A percentile compares a stretch with the other conserved stretches of the same genome.
Evolutionary conservation across 768 basidiomycete genomes (phyloP).

Genomic region (Imleria badia): DNA sequence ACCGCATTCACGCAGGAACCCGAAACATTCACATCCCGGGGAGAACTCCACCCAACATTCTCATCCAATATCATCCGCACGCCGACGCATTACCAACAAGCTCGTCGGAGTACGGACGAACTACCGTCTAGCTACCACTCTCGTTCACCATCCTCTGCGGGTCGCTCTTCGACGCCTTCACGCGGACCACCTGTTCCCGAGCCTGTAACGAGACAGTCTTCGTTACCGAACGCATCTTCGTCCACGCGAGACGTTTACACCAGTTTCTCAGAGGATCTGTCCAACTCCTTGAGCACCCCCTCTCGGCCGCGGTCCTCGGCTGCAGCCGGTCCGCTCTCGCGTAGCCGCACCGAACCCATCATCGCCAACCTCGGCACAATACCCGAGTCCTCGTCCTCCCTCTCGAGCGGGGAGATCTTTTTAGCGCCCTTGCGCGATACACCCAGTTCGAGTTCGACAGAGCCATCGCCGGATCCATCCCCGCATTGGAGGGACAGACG

Average conservation of each 20-base stretch:
- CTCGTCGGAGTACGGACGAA: conserved; percentile 30
- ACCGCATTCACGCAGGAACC: conserved; percentile 25
- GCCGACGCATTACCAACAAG: conserved; percentile 54
- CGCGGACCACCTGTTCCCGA: conserved; percentile 22
- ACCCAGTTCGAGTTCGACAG: conserved; percentile 7
- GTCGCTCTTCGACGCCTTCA: conserved; percentile 14
- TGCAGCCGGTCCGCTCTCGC: conserved; percentile 12
- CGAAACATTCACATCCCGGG: conserved; percentile 50
- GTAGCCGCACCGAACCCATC: conserved; percentile 32
- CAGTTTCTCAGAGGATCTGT: conserved; percentile 28
- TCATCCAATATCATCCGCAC: conserved; percentile 68
- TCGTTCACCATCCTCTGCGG: conserved; percentile 25
- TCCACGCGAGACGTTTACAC: conserved; percentile 20
- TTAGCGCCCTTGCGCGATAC: conserved; percentile 24
- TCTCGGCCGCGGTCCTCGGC: conserved; percentile 15
- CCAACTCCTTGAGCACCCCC: conserved; percentile 19
- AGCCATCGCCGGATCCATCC: conserved; percentile 30
- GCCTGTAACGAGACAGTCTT: conserved; percentile 24
- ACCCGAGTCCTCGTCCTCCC: conserved; percentile 21
- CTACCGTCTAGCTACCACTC: conserved; percentile 13
- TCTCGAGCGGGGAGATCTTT: conserved; percentile 28
- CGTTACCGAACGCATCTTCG: conserved; percentile 25
- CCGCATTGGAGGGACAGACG: conserved; percentile 26
- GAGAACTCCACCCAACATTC: conserved; percentile 65
- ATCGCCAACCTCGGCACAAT: conserved; percentile 28